Percentiles rank a stretch among this genome's conserved stretches.
Evolutionary conservation across 2,329 filamentous ascomycete species (phyloP).

Genomic region (Trichoderma asperellum): DNA sequence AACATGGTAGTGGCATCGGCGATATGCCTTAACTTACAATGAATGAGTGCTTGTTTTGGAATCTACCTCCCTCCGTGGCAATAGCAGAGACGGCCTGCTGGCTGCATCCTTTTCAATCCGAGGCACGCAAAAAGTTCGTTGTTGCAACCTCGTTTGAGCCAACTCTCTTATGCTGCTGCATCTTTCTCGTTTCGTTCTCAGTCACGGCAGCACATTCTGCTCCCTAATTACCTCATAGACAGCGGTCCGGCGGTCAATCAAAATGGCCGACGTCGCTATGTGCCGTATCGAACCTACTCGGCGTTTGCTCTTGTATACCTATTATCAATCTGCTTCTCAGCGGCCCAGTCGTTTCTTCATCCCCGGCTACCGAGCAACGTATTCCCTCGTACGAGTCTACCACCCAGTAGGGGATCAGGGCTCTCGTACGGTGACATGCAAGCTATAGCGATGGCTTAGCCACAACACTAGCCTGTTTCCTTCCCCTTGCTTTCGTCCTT

Average conservation of each 20-base stretch:
- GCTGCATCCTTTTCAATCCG: constrained; percentile 12
- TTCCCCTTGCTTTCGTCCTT: not conserved
- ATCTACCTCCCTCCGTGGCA: not conserved
- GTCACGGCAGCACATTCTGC: not conserved
- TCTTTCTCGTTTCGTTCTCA: constrained; percentile 7
- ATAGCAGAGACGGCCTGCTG: constrained; percentile 4
- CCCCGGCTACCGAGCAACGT: constrained; percentile 16
- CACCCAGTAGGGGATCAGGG: constrained; percentile 14
- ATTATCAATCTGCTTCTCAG: not conserved
- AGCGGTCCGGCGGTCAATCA: constrained; percentile 12
- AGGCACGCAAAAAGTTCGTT: not conserved
- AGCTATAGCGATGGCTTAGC: constrained; percentile 6
- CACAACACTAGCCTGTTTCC: constrained; percentile 1
- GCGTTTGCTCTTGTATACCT: not conserved
- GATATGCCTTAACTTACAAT: constrained; percentile 1
- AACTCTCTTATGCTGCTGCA: constrained; percentile 4
- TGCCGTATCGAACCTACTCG: not conserved
- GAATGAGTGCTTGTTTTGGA: not conserved
- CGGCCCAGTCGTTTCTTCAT: not conserved
- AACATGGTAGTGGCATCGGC: constrained; percentile 13
- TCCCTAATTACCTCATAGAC: constrained; percentile 31
- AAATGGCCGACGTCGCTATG: constrained; percentile 21
- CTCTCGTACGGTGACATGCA: constrained; percentile 21
- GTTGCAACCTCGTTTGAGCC: constrained; percentile 14
- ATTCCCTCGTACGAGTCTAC: constrained; percentile 12